Evolutionary conservation across 2,329 filamentous ascomycete species (phyloP).

Genomic region (Pseudocercospora fuligena): DNA sequence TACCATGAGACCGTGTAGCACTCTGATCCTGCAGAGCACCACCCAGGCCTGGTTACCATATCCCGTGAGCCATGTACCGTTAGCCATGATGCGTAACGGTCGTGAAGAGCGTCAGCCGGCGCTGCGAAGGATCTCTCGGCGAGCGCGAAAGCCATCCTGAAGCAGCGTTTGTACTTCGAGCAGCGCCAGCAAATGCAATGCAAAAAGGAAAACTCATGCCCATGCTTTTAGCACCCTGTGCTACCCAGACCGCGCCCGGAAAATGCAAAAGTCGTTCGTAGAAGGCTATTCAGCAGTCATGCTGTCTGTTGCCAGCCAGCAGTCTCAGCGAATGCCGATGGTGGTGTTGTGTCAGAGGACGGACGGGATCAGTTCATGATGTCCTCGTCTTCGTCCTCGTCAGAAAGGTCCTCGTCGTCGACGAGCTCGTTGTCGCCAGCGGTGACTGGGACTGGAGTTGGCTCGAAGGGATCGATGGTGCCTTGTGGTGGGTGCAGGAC

Average conservation of each 20-base stretch:
- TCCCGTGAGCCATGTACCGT: not conserved
- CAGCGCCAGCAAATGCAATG: conserved; percentile 9
- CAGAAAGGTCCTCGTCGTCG: conserved; percentile 30
- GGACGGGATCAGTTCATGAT: not conserved
- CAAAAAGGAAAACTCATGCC: not conserved
- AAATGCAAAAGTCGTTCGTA: not conserved
- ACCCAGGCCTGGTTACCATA: not conserved
- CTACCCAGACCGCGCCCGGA: not conserved
- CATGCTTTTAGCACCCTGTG: not conserved
- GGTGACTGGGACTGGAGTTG: not conserved
- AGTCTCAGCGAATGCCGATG: not conserved
- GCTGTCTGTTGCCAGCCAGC: not conserved
- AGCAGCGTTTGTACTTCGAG: not conserved
- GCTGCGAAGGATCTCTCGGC: conserved; percentile 2
- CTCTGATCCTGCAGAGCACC: conserved; percentile 6
- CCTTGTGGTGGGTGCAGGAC: conserved; percentile 1
- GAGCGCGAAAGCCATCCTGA: conserved; percentile 1
- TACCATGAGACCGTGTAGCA: not conserved
- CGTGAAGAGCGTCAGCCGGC: not conserved
- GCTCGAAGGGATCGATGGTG: not conserved
- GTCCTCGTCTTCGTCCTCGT: not conserved
- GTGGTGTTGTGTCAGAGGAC: not conserved
- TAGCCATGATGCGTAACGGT: not conserved
- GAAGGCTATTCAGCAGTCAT: not conserved
- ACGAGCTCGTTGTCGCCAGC: conserved; percentile 8